phyloP scores from a whole-genome alignment of 2,329 filamentous ascomycete genomes.

The Pyrenochaeta sp. region DNA sequence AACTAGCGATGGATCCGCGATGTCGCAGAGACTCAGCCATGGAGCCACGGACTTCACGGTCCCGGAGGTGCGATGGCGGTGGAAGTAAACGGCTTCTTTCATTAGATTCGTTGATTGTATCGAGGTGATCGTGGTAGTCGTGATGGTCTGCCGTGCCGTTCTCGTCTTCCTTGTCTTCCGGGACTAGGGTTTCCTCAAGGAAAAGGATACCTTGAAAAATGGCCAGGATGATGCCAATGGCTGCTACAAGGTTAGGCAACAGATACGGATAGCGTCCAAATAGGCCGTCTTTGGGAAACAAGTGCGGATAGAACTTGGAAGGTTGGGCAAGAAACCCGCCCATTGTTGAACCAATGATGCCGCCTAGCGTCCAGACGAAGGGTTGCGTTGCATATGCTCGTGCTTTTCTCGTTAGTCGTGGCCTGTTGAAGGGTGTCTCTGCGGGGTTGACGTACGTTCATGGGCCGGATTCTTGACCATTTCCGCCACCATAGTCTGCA shows the following conservation, averaged over 20 bases:
- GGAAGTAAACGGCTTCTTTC: conserved; percentile 68
- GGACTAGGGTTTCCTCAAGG: conserved; percentile 74
- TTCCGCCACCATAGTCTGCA: conserved; percentile 94
- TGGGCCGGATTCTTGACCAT: conserved; percentile 87
- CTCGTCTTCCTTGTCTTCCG: conserved; percentile 46
- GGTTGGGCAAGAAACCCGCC: conserved; percentile 88
- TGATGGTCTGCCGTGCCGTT: conserved; percentile 37
- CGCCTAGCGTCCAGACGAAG: conserved; percentile 91
- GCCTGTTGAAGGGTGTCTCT: not conserved
- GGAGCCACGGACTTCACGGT: conserved; percentile 44
- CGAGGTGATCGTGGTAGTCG: conserved; percentile 65
- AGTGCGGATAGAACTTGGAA: conserved; percentile 73
- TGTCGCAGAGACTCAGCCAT: conserved; percentile 34
- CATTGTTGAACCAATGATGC: conserved; percentile 85
- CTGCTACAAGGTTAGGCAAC: conserved; percentile 87
- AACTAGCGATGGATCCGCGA: conserved; percentile 34
- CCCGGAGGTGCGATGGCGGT: conserved; percentile 54
- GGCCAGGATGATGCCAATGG: conserved; percentile 76
- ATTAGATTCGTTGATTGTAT: conserved; percentile 75
- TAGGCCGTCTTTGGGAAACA: conserved; percentile 72
- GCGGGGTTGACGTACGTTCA: conserved; percentile 70
- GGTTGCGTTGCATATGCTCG: conserved; percentile 91
- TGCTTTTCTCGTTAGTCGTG: conserved; percentile 58
- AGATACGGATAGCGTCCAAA: conserved; percentile 86
- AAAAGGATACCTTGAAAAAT: conserved; percentile 81